phyloP scores from a whole-genome alignment of 2,329 filamentous ascomycete genomes.

The Zymoseptoria crescenta region DNA sequence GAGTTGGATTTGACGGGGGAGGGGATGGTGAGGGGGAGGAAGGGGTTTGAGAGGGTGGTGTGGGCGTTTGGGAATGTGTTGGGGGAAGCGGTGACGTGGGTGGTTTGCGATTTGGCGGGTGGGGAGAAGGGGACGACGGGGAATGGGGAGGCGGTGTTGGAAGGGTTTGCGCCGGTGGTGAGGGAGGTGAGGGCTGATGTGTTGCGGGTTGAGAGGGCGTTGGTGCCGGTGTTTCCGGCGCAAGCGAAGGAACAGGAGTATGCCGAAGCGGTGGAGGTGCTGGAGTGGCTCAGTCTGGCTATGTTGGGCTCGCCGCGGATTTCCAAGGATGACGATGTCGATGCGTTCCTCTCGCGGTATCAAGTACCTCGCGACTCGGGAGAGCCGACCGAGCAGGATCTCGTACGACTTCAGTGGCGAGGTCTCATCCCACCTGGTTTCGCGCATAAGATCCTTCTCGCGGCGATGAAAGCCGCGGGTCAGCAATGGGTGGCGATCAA shows the following conservation, averaged over 20 bases:
- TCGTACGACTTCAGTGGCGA: constrained; percentile 36
- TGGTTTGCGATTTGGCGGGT: constrained; percentile 58
- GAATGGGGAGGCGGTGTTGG: constrained; percentile 13
- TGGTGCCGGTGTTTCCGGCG: constrained; percentile 27
- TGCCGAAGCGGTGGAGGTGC: constrained; percentile 56
- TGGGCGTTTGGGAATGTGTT: constrained; percentile 76
- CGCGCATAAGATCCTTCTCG: constrained; percentile 23
- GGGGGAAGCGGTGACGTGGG: constrained; percentile 60
- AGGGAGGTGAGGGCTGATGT: constrained; percentile 21
- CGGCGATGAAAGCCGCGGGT: constrained; percentile 19
- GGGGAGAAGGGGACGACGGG: neutral
- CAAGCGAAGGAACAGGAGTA: constrained; percentile 41
- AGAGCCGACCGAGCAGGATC: constrained; percentile 11
- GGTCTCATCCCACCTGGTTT: constrained; percentile 36
- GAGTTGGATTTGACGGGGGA: constrained; percentile 65
- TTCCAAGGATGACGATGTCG: constrained; percentile 48
- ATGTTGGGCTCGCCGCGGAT: constrained; percentile 60
- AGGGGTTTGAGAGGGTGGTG: constrained; percentile 67
- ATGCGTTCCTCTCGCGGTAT: constrained; percentile 64
- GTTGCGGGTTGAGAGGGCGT: constrained; percentile 18
- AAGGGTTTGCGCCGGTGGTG: constrained; percentile 29
- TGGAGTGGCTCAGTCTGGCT: constrained; percentile 70
- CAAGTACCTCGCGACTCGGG: constrained; percentile 39
- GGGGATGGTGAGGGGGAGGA: constrained; percentile 76
- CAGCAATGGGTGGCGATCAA: constrained; percentile 28